These are phyloP conservation scores for Vickermania ingenoplastis DNA, from an alignment of 208 protist genomes.

Conservation along the genomic window DNA sequence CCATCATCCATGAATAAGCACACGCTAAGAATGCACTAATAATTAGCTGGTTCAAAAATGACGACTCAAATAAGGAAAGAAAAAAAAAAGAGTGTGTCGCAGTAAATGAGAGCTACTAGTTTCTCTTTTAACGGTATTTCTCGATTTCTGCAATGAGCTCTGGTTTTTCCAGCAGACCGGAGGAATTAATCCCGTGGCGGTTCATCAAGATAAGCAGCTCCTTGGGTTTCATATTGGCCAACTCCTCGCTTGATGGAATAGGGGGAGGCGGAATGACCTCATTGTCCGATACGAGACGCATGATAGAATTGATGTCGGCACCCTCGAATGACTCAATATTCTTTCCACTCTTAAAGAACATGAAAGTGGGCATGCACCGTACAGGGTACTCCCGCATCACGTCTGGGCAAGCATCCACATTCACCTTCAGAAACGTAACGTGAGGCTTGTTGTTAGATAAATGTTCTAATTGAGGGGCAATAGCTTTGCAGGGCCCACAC, in stretches of 20 bases:
- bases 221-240: conserved; percentile 31
- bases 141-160: conserved; percentile 46
- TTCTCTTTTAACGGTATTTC: conserved; percentile 13
- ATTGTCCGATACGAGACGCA: conserved; percentile 21
- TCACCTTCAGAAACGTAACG: conserved; percentile 60
- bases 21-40: too few species aligned
- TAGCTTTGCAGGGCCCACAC: conserved; percentile 54
- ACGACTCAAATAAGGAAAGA: too few species aligned
- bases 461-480: conserved; percentile 41
- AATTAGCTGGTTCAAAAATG: too few species aligned
- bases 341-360: conserved; percentile 46
- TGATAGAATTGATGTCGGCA: conserved; percentile 38
- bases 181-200: conserved; percentile 25
- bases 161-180: conserved; percentile 40
- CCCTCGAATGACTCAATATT: conserved; percentile 50
- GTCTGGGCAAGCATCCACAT: conserved; percentile 43
- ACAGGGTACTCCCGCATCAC: conserved; percentile 40
- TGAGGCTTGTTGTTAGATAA: conserved; percentile 38
- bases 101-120: too few species aligned
- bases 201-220: conserved; percentile 47
- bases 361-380: conserved; percentile 55
- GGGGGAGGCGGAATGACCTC: conserved; percentile 34
- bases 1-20: too few species aligned
- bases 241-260: conserved; percentile 43
- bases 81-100: too few species aligned